Evolutionary conservation across 1,284 basidiomycete genomes (phyloP).

Genomic region (Tilletiaria anomala): DNA sequence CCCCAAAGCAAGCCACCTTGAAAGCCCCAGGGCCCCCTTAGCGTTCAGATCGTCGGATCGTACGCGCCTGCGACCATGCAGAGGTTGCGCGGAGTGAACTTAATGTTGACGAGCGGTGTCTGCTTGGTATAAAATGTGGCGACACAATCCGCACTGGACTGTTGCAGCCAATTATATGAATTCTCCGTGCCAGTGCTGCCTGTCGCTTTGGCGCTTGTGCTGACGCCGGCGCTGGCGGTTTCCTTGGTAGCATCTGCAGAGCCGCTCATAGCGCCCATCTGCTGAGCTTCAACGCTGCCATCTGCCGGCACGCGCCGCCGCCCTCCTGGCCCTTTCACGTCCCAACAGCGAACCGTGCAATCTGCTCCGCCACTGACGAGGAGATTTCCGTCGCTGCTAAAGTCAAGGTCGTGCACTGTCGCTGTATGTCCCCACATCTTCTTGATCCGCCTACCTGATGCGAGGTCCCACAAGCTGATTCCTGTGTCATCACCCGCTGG

Average conservation of each 20-base stretch:
- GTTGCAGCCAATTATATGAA: no score
- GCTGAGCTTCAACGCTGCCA: slow-evolving; percentile 1
- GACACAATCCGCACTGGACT: slow-evolving; percentile 74
- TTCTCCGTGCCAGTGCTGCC: no score
- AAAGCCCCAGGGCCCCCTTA: no score
- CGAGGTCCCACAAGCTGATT: slow-evolving; percentile 92
- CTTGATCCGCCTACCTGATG: slow-evolving; percentile 80
- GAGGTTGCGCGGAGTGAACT: slow-evolving; percentile 86
- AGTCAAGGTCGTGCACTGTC: slow-evolving; percentile 75
- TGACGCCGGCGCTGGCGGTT: no score
- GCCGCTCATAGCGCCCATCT: neutral
- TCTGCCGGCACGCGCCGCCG: no score
- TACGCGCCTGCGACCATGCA: slow-evolving; percentile 69
- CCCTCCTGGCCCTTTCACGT: slow-evolving; percentile 62
- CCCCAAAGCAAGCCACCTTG: no score
- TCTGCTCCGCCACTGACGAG: slow-evolving; percentile 81
- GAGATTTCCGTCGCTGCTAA: slow-evolving; percentile 76
- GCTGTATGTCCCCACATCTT: slow-evolving; percentile 91
- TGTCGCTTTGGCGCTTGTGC: neutral
- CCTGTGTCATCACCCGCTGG: slow-evolving; percentile 61
- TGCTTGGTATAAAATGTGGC: slow-evolving; percentile 87
- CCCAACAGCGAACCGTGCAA: slow-evolving; percentile 93
- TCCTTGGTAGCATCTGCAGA: no score
- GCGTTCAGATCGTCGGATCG: no score
- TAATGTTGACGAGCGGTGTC: slow-evolving; percentile 77